Percentiles rank a stretch among this genome's conserved stretches.
These are phyloP conservation scores for Penstemon davidsonii DNA, from an alignment of 257 asterid genomes.

Conservation along the genomic window DNA sequence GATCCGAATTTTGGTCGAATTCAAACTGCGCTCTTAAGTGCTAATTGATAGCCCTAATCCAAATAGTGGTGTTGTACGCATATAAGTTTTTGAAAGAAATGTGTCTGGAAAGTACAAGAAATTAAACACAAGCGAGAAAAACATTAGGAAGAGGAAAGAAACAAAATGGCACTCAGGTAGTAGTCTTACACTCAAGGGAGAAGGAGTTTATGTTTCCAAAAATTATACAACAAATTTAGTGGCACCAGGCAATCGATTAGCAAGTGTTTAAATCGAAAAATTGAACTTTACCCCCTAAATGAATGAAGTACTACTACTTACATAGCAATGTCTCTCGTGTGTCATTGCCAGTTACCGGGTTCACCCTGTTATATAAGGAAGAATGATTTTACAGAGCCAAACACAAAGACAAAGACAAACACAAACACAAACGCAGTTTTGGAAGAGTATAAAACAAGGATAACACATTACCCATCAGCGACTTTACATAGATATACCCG, in stretches of 20 bases:
- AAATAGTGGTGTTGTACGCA: too few species aligned
- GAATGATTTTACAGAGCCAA: slow-evolving; percentile 5
- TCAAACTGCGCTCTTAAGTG: too few species aligned
- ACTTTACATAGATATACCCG: slow-evolving; percentile 80
- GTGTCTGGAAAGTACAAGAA: too few species aligned
- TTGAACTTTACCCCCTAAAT: background rate
- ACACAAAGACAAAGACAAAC: too few species aligned
- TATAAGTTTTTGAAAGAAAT: too few species aligned
- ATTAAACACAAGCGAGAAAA: too few species aligned
- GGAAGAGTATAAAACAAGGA: background rate
- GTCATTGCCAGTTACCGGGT: slow-evolving; percentile 82
- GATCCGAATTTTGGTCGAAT: too few species aligned
- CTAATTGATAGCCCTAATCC: too few species aligned
- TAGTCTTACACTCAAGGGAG: too few species aligned
- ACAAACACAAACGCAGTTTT: background rate
- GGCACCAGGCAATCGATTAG: background rate
- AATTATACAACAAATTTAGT: background rate
- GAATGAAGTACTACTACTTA: slow-evolving; percentile 33
- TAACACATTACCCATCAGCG: slow-evolving; percentile 72
- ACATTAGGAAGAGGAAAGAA: too few species aligned
- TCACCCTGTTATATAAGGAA: slow-evolving; percentile 46
- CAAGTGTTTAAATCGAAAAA: background rate
- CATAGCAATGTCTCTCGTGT: slow-evolving; percentile 86
- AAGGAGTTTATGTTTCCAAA: background rate
- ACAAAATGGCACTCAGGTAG: too few species aligned